Conservation (phyloP, 768 basidiomycete genomes). For the Mycena metata region DNA sequence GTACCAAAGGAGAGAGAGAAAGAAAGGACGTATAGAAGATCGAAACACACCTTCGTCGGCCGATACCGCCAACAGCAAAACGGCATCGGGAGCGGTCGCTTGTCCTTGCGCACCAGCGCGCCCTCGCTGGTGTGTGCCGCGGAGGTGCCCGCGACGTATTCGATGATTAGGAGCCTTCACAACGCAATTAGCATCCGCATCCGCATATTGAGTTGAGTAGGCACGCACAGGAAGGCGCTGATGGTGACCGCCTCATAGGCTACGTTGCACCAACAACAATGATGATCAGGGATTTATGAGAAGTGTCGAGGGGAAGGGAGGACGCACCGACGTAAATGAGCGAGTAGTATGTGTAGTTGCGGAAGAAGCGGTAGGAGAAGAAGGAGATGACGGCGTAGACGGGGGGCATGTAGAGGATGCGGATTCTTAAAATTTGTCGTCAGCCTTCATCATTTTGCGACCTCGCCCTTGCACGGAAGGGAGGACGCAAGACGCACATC, state of each 20-base stretch:
- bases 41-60: constrained; percentile 82
- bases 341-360: constrained; percentile 72
- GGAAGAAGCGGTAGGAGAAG: constrained; percentile 88
- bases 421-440: constrained; percentile 60
- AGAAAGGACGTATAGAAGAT: too few relatives aligned
- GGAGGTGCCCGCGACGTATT: constrained; percentile 84
- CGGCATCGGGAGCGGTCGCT: constrained; percentile 80
- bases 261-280: constrained; percentile 42
- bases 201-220: too few relatives aligned
- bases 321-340: constrained; percentile 60
- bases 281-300: too few relatives aligned
- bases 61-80: constrained; percentile 88
- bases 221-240: constrained; percentile 90
- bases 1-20: too few relatives aligned
- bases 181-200: too few relatives aligned
- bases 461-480: too few relatives aligned
- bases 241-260: constrained; percentile 86
- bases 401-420: constrained; percentile 87
- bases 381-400: constrained; percentile 89
- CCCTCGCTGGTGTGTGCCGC: constrained; percentile 69
- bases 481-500: constrained; percentile 65
- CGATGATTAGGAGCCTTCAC: constrained; percentile 80
- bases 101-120: constrained; percentile 86
- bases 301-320: too few relatives aligned
- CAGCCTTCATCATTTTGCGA: too few relatives aligned